These are phyloP conservation scores for Leishmania aethiopica DNA, from an alignment of 208 protist genomes.

Conservation along the genomic window DNA sequence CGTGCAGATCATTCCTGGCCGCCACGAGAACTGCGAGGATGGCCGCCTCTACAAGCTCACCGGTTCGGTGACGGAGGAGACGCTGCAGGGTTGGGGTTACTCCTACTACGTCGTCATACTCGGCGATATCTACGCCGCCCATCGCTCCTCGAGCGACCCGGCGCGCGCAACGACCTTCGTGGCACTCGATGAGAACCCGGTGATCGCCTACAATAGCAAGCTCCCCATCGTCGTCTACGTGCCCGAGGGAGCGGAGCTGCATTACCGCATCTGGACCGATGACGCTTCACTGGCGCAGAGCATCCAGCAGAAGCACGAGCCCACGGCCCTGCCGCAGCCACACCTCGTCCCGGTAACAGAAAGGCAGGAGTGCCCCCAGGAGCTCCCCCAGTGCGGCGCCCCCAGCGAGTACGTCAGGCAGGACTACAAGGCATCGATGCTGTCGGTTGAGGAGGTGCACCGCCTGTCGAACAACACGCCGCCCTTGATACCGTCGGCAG, in stretches of 20 bases:
- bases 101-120: constrained; percentile 48
- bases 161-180: constrained; percentile 41
- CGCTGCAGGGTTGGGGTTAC: constrained; percentile 64
- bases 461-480: neutral
- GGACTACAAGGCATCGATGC: neutral
- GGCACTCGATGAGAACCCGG: constrained; percentile 24
- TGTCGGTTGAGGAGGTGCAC: neutral
- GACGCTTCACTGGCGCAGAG: neutral
- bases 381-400: neutral
- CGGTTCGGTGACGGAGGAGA: constrained; percentile 45
- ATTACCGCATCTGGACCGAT: constrained; percentile 53
- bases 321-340: neutral
- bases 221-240: constrained; percentile 63
- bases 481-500: neutral
- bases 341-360: neutral
- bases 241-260: constrained; percentile 48
- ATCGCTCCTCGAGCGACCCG: constrained; percentile 17
- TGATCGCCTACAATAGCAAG: constrained; percentile 51
- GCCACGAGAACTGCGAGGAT: constrained; percentile 51
- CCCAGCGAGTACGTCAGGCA: neutral
- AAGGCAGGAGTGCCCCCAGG: neutral
- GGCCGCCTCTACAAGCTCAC: constrained; percentile 49
- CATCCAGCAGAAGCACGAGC: neutral
- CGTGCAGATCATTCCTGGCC: constrained; percentile 74
- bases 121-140: constrained; percentile 24